Evolutionary conservation across 2,329 filamentous ascomycete species (phyloP).

Genomic region (Talaromyces sp.): DNA sequence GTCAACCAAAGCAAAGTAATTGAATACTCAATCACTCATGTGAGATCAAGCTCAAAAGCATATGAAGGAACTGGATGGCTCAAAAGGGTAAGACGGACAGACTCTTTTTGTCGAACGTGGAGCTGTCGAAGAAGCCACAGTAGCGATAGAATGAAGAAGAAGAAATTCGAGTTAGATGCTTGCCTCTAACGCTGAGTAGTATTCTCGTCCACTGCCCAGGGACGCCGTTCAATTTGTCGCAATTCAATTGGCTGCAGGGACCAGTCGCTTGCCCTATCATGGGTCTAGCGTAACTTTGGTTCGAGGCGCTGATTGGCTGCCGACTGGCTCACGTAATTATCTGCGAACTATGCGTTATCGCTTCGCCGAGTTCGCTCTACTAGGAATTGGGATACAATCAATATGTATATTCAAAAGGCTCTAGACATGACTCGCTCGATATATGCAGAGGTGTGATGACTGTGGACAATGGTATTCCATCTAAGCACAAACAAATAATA

Average conservation of each 20-base stretch:
- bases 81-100: background rate
- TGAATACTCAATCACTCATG: constrained; percentile 14
- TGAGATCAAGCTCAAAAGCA: background rate
- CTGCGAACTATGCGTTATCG: constrained; percentile 1
- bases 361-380: background rate
- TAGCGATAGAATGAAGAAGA: constrained; percentile 13
- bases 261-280: background rate
- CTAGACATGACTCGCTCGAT: constrained; percentile 1
- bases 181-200: background rate
- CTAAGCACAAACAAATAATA: constrained; percentile 21
- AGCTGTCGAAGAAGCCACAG: constrained; percentile 15
- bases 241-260: background rate
- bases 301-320: background rate
- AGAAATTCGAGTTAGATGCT: constrained; percentile 3
- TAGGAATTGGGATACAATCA: background rate
- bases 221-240: background rate
- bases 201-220: background rate
- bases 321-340: background rate
- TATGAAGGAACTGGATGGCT: background rate
- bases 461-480: background rate
- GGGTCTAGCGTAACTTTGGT: background rate
- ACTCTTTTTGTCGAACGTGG: background rate
- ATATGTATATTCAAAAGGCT: background rate
- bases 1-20: constrained; percentile 13
- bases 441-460: constrained; percentile 5